Conservation (phyloP, 164 flowering plant species). For the Vitis rotundifolia region DNA sequence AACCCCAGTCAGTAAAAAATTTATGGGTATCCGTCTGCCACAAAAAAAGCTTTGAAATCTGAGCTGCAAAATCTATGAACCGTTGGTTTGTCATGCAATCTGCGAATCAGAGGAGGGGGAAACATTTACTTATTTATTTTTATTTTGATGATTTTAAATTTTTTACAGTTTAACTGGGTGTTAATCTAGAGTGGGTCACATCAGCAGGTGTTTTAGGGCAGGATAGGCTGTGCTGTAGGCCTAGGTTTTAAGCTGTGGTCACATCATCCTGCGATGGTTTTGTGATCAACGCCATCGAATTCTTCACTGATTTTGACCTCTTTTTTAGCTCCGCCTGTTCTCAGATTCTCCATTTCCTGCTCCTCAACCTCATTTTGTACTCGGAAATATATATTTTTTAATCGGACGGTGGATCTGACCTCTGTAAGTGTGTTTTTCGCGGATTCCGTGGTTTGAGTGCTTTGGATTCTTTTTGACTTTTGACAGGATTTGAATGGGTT, state of each 20-base stretch:
- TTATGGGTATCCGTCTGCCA: background rate
- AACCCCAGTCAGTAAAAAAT: too few species aligned
- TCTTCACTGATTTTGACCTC: background rate
- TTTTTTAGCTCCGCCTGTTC: background rate
- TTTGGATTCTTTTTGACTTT: background rate
- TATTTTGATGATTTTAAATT: background rate
- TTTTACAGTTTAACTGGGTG: conserved; percentile 47
- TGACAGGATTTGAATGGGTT: background rate
- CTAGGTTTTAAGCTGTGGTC: conserved; percentile 32
- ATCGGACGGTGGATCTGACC: background rate
- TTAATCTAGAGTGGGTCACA: conserved; percentile 75
- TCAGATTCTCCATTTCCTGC: too few species aligned
- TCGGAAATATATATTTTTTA: background rate
- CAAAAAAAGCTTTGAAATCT: conserved; percentile 19
- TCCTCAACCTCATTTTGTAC: too few species aligned
- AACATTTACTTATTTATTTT: too few species aligned
- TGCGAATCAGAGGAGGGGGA: background rate
- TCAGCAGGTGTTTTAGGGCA: conserved; percentile 44
- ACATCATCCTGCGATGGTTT: conserved; percentile 23
- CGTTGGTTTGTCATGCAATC: conserved; percentile 18
- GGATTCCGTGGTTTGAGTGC: background rate
- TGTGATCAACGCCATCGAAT: conserved; percentile 3
- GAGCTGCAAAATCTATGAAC: conserved; percentile 15
- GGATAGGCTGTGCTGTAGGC: conserved; percentile 23
- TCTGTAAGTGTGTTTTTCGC: background rate